These are phyloP conservation scores for Allantophomopsis lycopodina DNA, from an alignment of 2,329 filamentous ascomycete species.

Conservation along the genomic window DNA sequence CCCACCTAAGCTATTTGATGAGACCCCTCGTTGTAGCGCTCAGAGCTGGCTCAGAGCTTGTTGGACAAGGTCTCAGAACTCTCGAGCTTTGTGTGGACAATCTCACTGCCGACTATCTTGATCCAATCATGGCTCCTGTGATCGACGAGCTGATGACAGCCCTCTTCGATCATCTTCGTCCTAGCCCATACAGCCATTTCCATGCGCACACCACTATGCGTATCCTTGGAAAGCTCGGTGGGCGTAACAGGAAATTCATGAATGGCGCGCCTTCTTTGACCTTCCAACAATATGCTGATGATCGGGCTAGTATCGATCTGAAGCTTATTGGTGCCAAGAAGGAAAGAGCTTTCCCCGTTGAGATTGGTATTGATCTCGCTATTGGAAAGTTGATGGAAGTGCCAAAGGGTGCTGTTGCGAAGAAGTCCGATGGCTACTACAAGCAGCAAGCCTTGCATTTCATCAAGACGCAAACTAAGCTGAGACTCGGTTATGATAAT, in stretches of 20 bases:
- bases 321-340: slow-evolving; percentile 80
- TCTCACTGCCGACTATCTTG: slow-evolving; percentile 90
- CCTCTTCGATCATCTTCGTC: slow-evolving; percentile 87
- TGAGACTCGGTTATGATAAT: slow-evolving; percentile 76
- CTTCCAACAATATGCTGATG: slow-evolving; percentile 78
- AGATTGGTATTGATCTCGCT: slow-evolving; percentile 77
- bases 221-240: slow-evolving; percentile 91
- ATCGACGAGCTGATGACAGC: slow-evolving; percentile 98
- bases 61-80: slow-evolving; percentile 85
- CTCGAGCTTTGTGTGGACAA: slow-evolving; percentile 97
- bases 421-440: slow-evolving; percentile 60
- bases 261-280: slow-evolving; percentile 75
- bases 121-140: slow-evolving; percentile 97
- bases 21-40: slow-evolving; percentile 91
- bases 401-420: slow-evolving; percentile 45
- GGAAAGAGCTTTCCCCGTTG: slow-evolving; percentile 76
- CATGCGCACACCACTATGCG: slow-evolving; percentile 96
- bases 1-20: slow-evolving; percentile 95
- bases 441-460: slow-evolving; percentile 87
- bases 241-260: slow-evolving; percentile 90
- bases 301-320: slow-evolving; percentile 75
- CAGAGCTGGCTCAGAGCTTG: slow-evolving; percentile 80
- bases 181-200: slow-evolving; percentile 91
- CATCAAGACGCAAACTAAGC: slow-evolving; percentile 77
- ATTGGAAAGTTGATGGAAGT: slow-evolving; percentile 77